These are phyloP conservation scores for Solanum chiquidenum DNA, from an alignment of 257 asterid genomes.

Conservation along the genomic window DNA sequence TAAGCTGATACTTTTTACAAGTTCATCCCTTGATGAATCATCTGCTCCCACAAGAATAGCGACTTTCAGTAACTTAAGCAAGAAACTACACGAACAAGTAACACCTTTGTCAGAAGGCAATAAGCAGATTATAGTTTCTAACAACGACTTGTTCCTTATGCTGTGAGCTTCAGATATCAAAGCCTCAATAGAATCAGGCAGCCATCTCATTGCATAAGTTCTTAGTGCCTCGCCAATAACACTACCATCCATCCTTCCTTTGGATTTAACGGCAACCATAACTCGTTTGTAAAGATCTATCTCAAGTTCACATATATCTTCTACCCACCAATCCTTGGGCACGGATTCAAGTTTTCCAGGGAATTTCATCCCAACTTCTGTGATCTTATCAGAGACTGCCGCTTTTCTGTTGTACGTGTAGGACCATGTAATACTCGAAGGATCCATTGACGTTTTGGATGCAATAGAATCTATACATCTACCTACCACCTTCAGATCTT, in stretches of 20 bases:
- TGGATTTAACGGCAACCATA: conserved; percentile 65
- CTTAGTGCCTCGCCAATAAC: conserved; percentile 73
- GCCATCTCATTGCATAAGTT: conserved; percentile 74
- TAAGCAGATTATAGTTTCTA: conserved; percentile 76
- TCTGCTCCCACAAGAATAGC: conserved; percentile 62
- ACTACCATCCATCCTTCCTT: conserved; percentile 64
- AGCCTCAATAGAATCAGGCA: conserved; percentile 71
- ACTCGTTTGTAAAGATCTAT: conserved; percentile 69
- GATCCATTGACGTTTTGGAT: conserved; percentile 81
- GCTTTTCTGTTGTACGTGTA: conserved; percentile 60
- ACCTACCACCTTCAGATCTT: conserved; percentile 61
- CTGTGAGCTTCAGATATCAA: conserved; percentile 59
- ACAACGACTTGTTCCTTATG: conserved; percentile 53
- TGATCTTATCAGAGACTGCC: conserved; percentile 34
- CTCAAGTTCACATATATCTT: conserved; percentile 80
- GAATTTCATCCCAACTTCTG: conserved; percentile 25
- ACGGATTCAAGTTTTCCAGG: conserved; percentile 33
- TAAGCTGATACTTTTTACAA: conserved; percentile 36
- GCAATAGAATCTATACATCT: conserved; percentile 77
- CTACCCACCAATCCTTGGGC: conserved; percentile 93
- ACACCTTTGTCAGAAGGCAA: conserved; percentile 58
- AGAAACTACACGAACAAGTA: conserved; percentile 58
- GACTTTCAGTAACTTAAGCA: conserved; percentile 71
- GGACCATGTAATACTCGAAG: conserved; percentile 70
- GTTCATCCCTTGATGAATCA: conserved; percentile 47